Evolutionary conservation across 2,329 filamentous ascomycete species (phyloP).

Genomic region (Davidsoniella eucalypti): DNA sequence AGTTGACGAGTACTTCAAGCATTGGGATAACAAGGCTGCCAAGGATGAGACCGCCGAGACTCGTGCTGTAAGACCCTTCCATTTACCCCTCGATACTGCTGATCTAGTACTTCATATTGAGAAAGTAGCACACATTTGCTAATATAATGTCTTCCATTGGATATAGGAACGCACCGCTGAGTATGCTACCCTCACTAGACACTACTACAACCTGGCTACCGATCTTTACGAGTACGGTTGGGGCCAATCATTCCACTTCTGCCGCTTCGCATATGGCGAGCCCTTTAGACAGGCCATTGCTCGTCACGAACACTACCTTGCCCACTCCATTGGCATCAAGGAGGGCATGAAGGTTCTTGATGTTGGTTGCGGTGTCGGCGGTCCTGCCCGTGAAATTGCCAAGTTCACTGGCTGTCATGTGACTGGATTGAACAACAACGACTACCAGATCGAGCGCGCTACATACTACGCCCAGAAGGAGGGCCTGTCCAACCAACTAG

Average conservation of each 20-base stretch:
- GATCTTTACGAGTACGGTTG: constrained; percentile 95
- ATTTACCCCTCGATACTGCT: background rate
- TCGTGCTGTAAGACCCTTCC: constrained; percentile 47
- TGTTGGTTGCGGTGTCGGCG: constrained; percentile 92
- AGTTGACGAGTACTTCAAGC: constrained; percentile 87
- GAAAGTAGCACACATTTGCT: background rate
- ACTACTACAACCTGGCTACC: constrained; percentile 96
- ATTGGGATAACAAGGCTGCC: constrained; percentile 75
- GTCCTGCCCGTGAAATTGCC: constrained; percentile 86
- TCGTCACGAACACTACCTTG: constrained; percentile 95
- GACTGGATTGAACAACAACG: constrained; percentile 93
- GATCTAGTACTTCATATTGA: background rate
- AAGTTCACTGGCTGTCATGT: constrained; percentile 87
- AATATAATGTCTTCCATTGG: background rate
- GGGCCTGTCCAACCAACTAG: constrained; percentile 60
- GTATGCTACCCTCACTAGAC: constrained; percentile 84
- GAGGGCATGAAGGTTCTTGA: constrained; percentile 83
- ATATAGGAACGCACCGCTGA: constrained; percentile 59
- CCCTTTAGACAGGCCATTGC: constrained; percentile 82
- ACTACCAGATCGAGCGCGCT: constrained; percentile 96
- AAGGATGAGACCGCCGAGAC: constrained; percentile 68
- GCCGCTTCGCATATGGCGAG: constrained; percentile 76
- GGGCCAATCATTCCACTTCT: constrained; percentile 96
- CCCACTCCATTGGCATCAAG: constrained; percentile 70
- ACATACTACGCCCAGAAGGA: constrained; percentile 70